Base-by-base conservation (phyloP, 164 flowering plant genomes). In the Vitis rotundifolia region DNA sequence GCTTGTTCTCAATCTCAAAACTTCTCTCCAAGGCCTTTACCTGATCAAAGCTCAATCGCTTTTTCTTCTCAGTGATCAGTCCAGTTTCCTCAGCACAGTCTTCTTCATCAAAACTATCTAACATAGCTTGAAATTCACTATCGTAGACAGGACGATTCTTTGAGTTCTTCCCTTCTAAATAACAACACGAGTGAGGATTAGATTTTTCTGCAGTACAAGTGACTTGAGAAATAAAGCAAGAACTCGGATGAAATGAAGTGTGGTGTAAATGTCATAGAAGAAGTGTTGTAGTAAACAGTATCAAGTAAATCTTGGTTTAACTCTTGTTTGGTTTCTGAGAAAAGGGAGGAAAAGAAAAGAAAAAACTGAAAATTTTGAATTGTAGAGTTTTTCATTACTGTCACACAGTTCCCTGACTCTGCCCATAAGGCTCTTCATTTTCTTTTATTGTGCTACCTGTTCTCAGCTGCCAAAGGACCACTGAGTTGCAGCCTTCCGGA, bases 1-100 rank as follows among this genome's bases (percentile, higher is more conserved):
- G 73, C 75, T 75, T 81, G 84, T 78, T 81, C 22, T 75, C 84
- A 1, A 70, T 56, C 67, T 81, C 79, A 14, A 81, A 81, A 59
- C 73, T 75, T 70, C 65, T 75, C 76, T 81, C 84, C 75, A 81
- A 61, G 10, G 77, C 79, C 77, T 70, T 75, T n/a, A 81, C 81
- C 28, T 81, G 84, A 10, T 78, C 58, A 14, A n/a, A n/a, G 58
- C 71, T 78, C 14, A 81, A 63, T 22, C 83, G 56, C 54, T 81
- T 49, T 37, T 75, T 78, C 77, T 75, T 80, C 59, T 68, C 78
- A 6, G 55, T 11, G 1, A 26, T 12, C 11, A 28, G 55, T 29
- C 47, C 26, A 0, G 58, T 49, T 44, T 63, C 78, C 22, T 75
- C 78, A 1, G 44, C 6, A 10, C 49, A 29, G 70, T 75, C 83